Conservation (phyloP, 352 stramenopile genomes). For the Phytophthora palmivora region DNA sequence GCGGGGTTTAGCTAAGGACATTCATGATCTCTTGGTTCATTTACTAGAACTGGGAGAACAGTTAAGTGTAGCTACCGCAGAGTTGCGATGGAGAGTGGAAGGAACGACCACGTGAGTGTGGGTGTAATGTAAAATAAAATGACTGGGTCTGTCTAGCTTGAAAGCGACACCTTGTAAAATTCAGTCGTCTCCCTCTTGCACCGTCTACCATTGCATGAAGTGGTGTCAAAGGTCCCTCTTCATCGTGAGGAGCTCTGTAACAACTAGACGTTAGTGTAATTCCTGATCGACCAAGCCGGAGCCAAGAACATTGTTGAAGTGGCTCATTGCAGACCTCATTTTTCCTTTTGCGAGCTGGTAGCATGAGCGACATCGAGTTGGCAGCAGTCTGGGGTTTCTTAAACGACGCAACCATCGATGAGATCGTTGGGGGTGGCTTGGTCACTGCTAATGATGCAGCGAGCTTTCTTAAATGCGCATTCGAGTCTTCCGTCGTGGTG, state of each 20-base stretch:
- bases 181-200: conserved; percentile 8
- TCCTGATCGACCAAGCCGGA: conserved; percentile 5
- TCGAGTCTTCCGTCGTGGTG: neutral
- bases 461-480: conserved; percentile 1
- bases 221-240: neutral
- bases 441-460: neutral
- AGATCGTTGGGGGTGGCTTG: conserved; percentile 1
- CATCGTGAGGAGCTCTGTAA: conserved; percentile 8
- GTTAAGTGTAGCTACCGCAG: conserved; percentile 9
- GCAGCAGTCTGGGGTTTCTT: conserved; percentile 22
- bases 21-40: conserved; percentile 14
- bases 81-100: conserved; percentile 27
- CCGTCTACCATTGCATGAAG: conserved; percentile 4
- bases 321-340: conserved; percentile 5
- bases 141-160: too few species aligned
- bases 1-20: conserved; percentile 12
- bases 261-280: conserved; percentile 16
- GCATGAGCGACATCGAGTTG: conserved; percentile 19
- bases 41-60: conserved; percentile 6
- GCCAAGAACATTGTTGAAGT: conserved; percentile 24
- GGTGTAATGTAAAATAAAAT: conserved; percentile 12
- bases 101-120: conserved; percentile 13
- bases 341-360: conserved; percentile 3
- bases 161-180: neutral
- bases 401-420: conserved; percentile 7